phyloP scores from a whole-genome alignment of 306 rosid genomes.

The Prinsepia uniflora region DNA sequence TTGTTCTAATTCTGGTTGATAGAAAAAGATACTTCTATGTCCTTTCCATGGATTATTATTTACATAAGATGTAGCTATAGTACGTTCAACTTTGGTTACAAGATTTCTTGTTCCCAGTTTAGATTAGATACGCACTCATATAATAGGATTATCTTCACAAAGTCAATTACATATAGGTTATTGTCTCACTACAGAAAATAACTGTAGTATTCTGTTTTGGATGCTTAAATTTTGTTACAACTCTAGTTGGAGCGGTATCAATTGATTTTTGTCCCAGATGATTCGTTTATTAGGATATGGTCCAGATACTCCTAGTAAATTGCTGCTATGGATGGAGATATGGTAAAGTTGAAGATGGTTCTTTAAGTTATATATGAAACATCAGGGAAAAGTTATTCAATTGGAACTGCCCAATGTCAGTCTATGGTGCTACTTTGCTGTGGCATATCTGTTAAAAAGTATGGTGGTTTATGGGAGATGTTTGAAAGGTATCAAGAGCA shows the following conservation, averaged over 20 bases:
- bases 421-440: conserved; percentile 71
- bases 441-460: conserved; percentile 49
- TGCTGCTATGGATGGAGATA: conserved; percentile 39
- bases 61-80: neutral
- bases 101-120: neutral
- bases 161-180: neutral
- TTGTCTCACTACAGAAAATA: neutral
- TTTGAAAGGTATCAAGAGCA: conserved; percentile 61
- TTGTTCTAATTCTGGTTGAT: conserved; percentile 6
- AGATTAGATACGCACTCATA: neutral
- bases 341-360: conserved; percentile 34
- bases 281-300: conserved; percentile 74
- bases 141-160: neutral
- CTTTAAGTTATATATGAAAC: conserved; percentile 36
- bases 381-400: conserved; percentile 38
- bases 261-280: conserved; percentile 42
- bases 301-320: conserved; percentile 77
- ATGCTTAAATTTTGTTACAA: neutral
- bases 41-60: neutral
- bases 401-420: conserved; percentile 33
- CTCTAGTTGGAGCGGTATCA: neutral
- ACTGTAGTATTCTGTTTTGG: neutral
- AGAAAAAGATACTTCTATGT: too few relatives aligned
- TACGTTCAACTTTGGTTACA: neutral
- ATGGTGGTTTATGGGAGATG: conserved; percentile 82